Evolutionary conservation across 2,329 filamentous ascomycete genomes (phyloP).

Genomic region (Eurotiales sp.): DNA sequence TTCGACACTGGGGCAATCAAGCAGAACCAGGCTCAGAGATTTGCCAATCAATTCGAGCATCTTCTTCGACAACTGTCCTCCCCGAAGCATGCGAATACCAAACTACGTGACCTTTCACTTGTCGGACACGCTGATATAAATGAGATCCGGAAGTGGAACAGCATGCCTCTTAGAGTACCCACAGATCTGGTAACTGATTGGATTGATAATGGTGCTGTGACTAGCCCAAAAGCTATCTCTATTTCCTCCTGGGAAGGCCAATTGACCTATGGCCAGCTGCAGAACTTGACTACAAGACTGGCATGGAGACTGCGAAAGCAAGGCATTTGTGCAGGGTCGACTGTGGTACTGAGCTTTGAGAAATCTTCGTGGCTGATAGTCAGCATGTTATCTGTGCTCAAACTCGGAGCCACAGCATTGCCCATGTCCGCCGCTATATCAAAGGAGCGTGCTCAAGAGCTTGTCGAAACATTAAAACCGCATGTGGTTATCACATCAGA

Average conservation of each 20-base stretch:
- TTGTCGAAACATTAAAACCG: conserved; percentile 8
- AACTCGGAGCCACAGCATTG: conserved; percentile 16
- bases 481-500: conserved; percentile 4
- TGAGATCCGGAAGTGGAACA: conserved; percentile 6
- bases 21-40: conserved; percentile 4
- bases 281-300: conserved; percentile 29
- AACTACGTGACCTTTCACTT: background rate
- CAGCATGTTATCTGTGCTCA: conserved; percentile 16
- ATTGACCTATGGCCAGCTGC: conserved; percentile 29
- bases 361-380: conserved; percentile 17
- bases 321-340: conserved; percentile 24
- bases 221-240: conserved; percentile 23
- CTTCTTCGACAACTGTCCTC: conserved; percentile 1
- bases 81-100: background rate
- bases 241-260: conserved; percentile 29
- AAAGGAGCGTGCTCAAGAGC: background rate
- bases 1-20: conserved; percentile 8
- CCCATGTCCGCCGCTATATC: background rate
- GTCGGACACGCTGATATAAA: background rate
- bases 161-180: background rate
- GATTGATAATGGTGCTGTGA: background rate
- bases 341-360: conserved; percentile 23
- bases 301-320: conserved; percentile 27
- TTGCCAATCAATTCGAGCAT: conserved; percentile 6
- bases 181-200: conserved; percentile 5